Evolutionary conservation across 768 basidiomycete species (phyloP).

Genomic region (Xanthoconium stramineum): DNA sequence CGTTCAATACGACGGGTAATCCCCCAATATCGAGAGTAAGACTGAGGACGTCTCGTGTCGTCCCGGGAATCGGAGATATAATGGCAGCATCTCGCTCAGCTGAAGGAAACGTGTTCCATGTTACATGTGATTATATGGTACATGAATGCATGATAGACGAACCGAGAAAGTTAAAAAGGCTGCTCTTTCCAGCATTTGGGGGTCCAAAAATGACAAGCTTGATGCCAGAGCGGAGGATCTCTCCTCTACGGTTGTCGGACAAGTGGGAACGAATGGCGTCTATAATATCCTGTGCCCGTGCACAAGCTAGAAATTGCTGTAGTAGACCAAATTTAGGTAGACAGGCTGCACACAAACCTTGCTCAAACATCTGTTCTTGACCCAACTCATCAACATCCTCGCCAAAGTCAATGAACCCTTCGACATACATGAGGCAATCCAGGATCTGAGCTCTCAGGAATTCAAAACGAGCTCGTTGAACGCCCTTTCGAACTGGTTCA

Average conservation of each 20-base stretch:
- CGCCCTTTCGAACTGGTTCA: conserved; percentile 42
- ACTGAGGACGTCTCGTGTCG: conserved; percentile 84
- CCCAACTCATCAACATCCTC: conserved; percentile 81
- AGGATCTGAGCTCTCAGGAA: conserved; percentile 64
- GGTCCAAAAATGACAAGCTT: conserved; percentile 87
- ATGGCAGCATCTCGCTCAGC: conserved; percentile 88
- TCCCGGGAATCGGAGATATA: conserved; percentile 83
- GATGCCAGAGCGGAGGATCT: conserved; percentile 80
- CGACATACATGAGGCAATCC: conserved; percentile 70
- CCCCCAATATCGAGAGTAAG: conserved; percentile 87
- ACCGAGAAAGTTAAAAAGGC: conserved; percentile 83
- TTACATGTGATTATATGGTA: background rate
- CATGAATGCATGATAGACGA: conserved; percentile 6
- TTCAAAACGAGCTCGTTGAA: conserved; percentile 56
- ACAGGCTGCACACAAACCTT: conserved; percentile 43
- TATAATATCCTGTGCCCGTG: conserved; percentile 48
- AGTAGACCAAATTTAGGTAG: background rate
- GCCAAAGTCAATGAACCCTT: conserved; percentile 91
- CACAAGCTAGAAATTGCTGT: conserved; percentile 42
- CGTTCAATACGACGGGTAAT: conserved; percentile 73
- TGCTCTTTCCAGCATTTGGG: conserved; percentile 94
- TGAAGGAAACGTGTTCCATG: conserved; percentile 26
- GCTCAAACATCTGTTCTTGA: conserved; percentile 69
- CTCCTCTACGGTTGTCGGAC: conserved; percentile 71
- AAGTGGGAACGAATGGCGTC: conserved; percentile 54